Evolutionary conservation across 768 basidiomycete species (phyloP).

Genomic region (Leccinum arenicola): DNA sequence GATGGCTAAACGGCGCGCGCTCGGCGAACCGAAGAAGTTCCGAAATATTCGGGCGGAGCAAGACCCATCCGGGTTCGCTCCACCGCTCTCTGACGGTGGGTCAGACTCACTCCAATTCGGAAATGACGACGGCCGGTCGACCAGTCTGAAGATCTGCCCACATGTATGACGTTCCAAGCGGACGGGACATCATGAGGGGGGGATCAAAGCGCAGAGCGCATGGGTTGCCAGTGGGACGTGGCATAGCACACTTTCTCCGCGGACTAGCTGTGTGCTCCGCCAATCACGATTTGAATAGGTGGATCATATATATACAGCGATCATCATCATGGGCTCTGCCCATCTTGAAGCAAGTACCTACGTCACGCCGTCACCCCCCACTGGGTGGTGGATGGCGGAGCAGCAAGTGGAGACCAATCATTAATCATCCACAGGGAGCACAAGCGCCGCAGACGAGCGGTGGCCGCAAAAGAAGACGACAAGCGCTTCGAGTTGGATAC

Average conservation of each 20-base stretch:
- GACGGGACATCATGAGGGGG: not conserved
- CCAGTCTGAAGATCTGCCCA: not conserved
- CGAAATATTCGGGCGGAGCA: not conserved
- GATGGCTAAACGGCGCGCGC: not conserved
- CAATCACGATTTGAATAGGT: not conserved
- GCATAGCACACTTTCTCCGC: not conserved
- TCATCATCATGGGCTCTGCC: not conserved
- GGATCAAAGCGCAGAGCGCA: not conserved
- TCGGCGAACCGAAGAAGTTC: not conserved
- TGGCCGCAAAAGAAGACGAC: not conserved
- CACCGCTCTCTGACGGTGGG: not conserved
- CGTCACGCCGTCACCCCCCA: not conserved
- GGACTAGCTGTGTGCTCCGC: not conserved
- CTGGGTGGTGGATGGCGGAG: not conserved
- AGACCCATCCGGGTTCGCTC: not conserved
- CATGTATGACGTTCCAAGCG: not conserved
- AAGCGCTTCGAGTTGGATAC: not conserved
- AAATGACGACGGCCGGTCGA: not conserved
- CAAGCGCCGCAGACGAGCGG: not conserved
- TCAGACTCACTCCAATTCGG: not conserved
- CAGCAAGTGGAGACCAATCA: not conserved
- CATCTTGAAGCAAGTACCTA: not conserved
- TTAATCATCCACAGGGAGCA: not conserved
- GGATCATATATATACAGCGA: not conserved
- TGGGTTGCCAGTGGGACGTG: not conserved